Evolutionary conservation across 1,284 basidiomycete genomes (phyloP).

Genomic region (Tylopilus orsonianus): DNA sequence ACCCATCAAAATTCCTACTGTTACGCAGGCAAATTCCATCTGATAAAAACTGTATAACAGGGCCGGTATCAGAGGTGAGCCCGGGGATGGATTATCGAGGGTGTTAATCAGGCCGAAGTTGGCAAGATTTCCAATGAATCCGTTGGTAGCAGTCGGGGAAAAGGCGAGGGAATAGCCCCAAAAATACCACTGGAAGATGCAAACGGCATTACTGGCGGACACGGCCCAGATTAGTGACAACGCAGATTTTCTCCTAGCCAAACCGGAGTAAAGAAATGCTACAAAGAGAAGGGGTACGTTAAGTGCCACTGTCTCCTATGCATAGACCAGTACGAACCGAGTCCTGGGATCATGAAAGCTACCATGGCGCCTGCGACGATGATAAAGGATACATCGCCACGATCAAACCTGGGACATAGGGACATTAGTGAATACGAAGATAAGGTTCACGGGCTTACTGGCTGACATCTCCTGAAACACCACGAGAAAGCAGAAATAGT

Average conservation of each 20-base stretch:
- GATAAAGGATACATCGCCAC: constrained; percentile 77
- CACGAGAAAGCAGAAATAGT: constrained; percentile 9
- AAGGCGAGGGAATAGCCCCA: constrained; percentile 87
- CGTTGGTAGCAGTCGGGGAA: constrained; percentile 70
- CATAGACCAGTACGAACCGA: constrained; percentile 44
- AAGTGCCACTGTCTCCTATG: neutral
- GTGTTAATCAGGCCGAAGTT: constrained; percentile 74
- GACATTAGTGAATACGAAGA: constrained; percentile 6
- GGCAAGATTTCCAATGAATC: constrained; percentile 78
- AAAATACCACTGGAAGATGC: constrained; percentile 89
- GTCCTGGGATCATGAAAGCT: constrained; percentile 76
- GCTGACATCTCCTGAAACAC: constrained; percentile 21
- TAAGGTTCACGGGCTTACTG: constrained; percentile 26
- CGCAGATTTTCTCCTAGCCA: constrained; percentile 75
- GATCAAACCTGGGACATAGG: constrained; percentile 47
- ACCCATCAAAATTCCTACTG: constrained; percentile 73
- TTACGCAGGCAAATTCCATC: constrained; percentile 84
- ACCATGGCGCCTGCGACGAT: constrained; percentile 80
- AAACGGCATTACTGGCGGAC: constrained; percentile 70
- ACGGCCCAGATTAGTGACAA: constrained; percentile 71
- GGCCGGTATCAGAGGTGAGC: constrained; percentile 68
- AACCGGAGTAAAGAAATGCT: constrained; percentile 88
- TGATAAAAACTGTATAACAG: constrained; percentile 86
- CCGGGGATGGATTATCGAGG: constrained; percentile 74
- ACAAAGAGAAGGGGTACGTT: constrained; percentile 10